Evolutionary conservation across 768 basidiomycete species (phyloP), one percentile per base, ranked within the genome.

Genomic region (Chiua virens): DNA sequence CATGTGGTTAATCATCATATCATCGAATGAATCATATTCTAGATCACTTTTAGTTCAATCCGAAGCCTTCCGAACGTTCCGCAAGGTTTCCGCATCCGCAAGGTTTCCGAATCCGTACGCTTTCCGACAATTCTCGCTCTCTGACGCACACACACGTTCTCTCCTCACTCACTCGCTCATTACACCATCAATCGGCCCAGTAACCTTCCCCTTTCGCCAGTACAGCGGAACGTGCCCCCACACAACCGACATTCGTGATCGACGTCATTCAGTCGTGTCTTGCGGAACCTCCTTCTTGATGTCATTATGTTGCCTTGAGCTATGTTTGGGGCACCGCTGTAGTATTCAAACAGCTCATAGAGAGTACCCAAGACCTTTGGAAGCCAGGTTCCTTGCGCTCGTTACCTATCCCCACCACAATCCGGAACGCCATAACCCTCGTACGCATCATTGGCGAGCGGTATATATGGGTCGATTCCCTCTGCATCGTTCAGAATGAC

Each of bases 381-480:
- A 36, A 32, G 22, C 15, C 22, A 4, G 14, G 13, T 41, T 52
- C 48, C 17, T 35, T 59, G 5, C 27, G 17, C 15, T 42, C 45
- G 1, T 30, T 46, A 15, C 45, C 48, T 10, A 47, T 67, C 22
- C 60, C 64, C 5, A 20, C 51, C 18, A 65, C 64, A 5, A 63
- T 66, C 25, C 43, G 47, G 32, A 64, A 66, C 43, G 58, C 66
- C 14, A 53, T 65, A 2, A 51, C 52, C 5, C 43, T 68, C 8
- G 54, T 58, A 10, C 55, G 35, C 8, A 38, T 45, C 32, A 58
- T 68, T 55, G 56, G 61, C 36, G 53, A 60, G 38, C 56, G 56
- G 13, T 67, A 65, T 28, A 36, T 64, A 17, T 64, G 65, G 63
- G 56, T 67, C 5, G 65, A 64, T 21, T 52, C 63, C 4, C 18